phyloP scores from a whole-genome alignment of 2,329 filamentous ascomycete genomes.

The Aspergillus uvarum region DNA sequence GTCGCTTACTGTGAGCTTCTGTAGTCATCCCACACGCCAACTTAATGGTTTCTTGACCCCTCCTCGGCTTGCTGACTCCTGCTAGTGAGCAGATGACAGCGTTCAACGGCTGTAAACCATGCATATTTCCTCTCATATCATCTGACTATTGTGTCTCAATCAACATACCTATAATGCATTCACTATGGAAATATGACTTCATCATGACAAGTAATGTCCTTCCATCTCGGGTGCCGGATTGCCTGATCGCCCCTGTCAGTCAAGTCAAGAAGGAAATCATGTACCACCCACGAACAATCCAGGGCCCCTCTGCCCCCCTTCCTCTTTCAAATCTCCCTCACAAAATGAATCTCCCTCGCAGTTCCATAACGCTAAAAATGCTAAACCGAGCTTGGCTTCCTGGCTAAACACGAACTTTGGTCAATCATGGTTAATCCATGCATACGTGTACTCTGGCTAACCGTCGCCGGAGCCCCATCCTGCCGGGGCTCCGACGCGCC shows the following conservation, averaged over 20 bases:
- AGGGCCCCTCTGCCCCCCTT: too few species aligned
- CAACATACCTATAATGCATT: neutral
- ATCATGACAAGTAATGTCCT: neutral
- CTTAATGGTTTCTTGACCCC: too few species aligned
- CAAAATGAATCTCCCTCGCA: neutral
- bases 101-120: neutral
- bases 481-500: neutral
- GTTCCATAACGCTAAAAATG: neutral
- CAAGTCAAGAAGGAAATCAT: too few species aligned
- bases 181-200: neutral
- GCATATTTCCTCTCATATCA: neutral
- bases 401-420: neutral
- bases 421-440: neutral
- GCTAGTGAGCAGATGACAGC: neutral
- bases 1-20: too few species aligned
- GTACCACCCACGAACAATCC: neutral
- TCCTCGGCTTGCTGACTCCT: too few species aligned
- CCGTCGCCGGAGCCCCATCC: neutral
- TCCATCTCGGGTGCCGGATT: neutral
- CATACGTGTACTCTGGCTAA: neutral
- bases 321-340: too few species aligned
- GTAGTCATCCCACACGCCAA: too few species aligned
- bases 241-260: neutral
- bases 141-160: neutral
- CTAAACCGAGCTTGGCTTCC: neutral